Evolutionary conservation across 148 eudicot genomes (phyloP), one percentile per base, ranked within the genome.

Genomic region (Rhododendron kiyosumense): DNA sequence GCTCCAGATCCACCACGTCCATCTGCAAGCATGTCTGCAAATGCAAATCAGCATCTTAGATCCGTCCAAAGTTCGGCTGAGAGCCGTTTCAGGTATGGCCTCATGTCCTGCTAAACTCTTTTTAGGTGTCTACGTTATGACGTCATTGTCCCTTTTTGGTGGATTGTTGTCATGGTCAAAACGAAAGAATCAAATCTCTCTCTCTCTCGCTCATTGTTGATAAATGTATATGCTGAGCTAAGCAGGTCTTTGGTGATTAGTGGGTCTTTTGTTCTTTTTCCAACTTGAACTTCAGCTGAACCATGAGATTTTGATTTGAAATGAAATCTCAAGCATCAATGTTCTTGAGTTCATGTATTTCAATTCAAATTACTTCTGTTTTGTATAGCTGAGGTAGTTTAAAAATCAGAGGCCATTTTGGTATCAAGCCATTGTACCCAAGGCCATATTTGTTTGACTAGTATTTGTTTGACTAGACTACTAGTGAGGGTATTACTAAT

Each of bases 31-130:
- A 57, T 81, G 26, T 82, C 85, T 61, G 73, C 90, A 0, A 88
- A 87, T 28, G 92, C 88, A 78, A 85, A 88, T 12, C 87, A 85
- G 49, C 90, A 85, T 69, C 82, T 95, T 75, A 93, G 87, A 88
- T 81, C 91, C 49, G 87, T 90, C 81, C 90, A 81, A 38, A 82
- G 79, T 71, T 67, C 89, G 85, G 92, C 92, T 81, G 98, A 94
- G 88, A 88, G 86, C 69, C 91, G 93, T 82, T 93, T 92, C 94
- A 94, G 98, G 98, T 97, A 89, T 82, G 86, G 32, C 48, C 54
- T 75, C 75, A 3, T 78, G 71, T 71, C 34, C 32, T 67, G 15
- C 20, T 20, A 80, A n/a, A 46, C 48, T 46, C 22, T 18, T 85
- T 86, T 17, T 32, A 9, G 32, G 57, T n/a, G 49, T 86, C 17